Percentiles rank a stretch among this genome's conserved stretches.
Conservation (phyloP, 768 basidiomycete species). For the Trametes sanguinea region DNA sequence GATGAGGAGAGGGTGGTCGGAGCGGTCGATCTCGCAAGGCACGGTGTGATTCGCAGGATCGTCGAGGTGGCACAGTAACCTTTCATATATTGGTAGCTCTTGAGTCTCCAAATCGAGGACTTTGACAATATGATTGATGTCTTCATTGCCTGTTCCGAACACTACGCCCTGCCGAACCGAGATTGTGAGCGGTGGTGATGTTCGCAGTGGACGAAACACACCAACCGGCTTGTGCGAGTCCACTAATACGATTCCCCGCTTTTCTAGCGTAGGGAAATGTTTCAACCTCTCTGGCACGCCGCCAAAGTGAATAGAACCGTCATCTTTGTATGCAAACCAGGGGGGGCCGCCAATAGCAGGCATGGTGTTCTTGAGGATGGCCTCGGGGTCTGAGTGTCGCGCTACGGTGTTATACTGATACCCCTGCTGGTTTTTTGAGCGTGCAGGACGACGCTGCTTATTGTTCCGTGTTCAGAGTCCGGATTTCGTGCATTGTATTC, state of each 20-base stretch:
- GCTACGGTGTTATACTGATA: too few relatives aligned
- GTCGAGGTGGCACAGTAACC: background rate
- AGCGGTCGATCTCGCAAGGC: background rate
- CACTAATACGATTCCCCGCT: background rate
- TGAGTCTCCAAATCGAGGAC: background rate
- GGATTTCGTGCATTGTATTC: too few relatives aligned
- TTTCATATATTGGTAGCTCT: conserved; percentile 1
- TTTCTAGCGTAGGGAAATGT: background rate
- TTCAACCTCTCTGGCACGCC: background rate
- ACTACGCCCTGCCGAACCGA: conserved; percentile 1
- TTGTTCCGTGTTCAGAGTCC: too few relatives aligned
- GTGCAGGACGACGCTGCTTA: too few relatives aligned
- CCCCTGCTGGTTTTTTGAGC: too few relatives aligned
- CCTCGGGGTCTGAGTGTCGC: too few relatives aligned
- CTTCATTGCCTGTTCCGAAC: background rate
- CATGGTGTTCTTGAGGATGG: too few relatives aligned
- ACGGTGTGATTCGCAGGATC: background rate
- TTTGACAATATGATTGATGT: background rate
- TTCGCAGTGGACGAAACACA: background rate
- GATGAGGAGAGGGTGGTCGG: background rate
- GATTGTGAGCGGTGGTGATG: background rate
- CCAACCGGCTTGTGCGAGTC: background rate
- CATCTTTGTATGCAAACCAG: background rate
- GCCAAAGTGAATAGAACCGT: background rate
- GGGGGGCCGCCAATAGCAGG: background rate